Base-by-base conservation (phyloP, 805 yeast species). In the Wickerhamiella domercqiae region DNA sequence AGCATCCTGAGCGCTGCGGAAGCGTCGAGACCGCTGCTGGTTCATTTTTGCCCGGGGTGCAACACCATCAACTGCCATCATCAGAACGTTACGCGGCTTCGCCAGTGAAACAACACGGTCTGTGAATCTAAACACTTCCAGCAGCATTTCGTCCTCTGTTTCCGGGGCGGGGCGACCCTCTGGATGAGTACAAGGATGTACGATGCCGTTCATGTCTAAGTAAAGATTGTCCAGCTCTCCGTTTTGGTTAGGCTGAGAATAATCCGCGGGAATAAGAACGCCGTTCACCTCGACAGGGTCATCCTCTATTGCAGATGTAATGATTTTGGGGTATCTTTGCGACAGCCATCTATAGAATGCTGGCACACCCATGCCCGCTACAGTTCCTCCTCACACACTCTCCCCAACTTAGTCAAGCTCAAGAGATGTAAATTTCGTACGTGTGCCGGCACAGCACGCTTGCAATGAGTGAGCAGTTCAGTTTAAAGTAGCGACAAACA, bases 31-130 rank as follows among this genome's bases (percentile, higher is more conserved):
- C 47, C 97, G 69, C 60, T 86, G 97, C 60, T 86, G 97, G 56
- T 87, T 86, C 95, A 86, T 86, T 57, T 86, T 86, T 20, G 96
- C 97, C 52, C 97, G 68, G 17, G 98, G 98, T 2, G 98, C 98
- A 24, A 90, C 99, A 39, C 99, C 99, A 63, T 90, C 99, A 24
- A 90, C 94, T 2, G 98, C 97, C 56, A 90, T 84, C 75, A 82
- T 73, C 39, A 90, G 66, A 26, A 90, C 73, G 55, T 90, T 86
- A 40, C 97, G 65, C 2, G 99, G 99, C 34, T 95, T 68, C 0
- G 96, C 97, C 84, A 90, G 80, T 60, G 74, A 73, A 33, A 90
- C 61, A 5, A 90, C 95, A 34, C 94, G 67, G 47, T 90, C 93
- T 0, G 98, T 90, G 55, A 90, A 90, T 48, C 74, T 75, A 61